phyloP scores from a whole-genome alignment of 148 eudicot genomes.

The Talinum fruticosum region DNA sequence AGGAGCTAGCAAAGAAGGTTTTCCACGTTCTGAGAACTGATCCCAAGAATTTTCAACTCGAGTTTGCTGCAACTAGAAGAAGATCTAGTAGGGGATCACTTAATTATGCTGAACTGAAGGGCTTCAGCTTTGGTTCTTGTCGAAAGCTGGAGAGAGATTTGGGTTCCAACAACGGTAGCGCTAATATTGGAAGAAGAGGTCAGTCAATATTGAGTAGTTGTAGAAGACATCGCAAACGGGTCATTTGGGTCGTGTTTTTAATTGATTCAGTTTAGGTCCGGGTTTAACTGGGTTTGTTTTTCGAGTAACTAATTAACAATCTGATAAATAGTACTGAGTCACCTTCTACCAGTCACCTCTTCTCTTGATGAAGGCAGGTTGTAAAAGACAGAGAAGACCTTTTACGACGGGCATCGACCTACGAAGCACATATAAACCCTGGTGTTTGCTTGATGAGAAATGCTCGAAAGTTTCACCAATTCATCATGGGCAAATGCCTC shows the following conservation, averaged over 20 bases:
- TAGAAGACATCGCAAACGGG: background rate
- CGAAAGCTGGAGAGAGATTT: constrained; percentile 28
- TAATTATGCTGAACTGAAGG: constrained; percentile 29
- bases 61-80: constrained; percentile 52
- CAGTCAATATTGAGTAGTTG: background rate
- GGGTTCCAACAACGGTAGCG: constrained; percentile 13
- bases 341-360: too few species aligned
- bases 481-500: constrained; percentile 18
- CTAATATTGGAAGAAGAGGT: constrained; percentile 27
- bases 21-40: constrained; percentile 55
- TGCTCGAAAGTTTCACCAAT: constrained; percentile 17
- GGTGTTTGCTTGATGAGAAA: constrained; percentile 23
- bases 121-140: constrained; percentile 19
- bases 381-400: constrained; percentile 23
- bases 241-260: too few species aligned
- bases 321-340: too few species aligned
- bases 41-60: constrained; percentile 52
- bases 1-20: constrained; percentile 68
- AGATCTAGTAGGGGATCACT: constrained; percentile 55
- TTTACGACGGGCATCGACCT: constrained; percentile 23
- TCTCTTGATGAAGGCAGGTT: constrained; percentile 31
- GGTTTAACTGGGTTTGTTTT: too few species aligned
- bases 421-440: constrained; percentile 41
- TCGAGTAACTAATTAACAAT: too few species aligned
- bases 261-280: too few species aligned